Evolutionary conservation across 139 green algal species (phyloP), one percentile per base, ranked within the genome.

Genomic region (Chlamydomonas incerta): DNA sequence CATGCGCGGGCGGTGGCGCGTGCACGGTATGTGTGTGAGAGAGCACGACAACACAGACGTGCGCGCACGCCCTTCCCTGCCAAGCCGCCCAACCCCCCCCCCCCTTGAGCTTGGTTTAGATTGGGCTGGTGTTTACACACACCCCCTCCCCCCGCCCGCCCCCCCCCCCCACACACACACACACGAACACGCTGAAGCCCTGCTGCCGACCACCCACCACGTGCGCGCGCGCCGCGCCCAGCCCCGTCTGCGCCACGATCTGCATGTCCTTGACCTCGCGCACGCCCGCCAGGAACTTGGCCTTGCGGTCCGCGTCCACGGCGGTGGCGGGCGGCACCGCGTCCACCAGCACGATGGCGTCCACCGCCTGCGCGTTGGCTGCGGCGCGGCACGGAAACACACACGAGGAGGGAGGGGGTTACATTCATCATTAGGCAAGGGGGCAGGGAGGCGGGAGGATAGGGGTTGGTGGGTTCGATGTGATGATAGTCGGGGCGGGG

Each of bases 191-290:
- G n/a, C n/a, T n/a, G n/a, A n/a, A n/a, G n/a, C n/a, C n/a, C n/a
- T n/a, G n/a, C n/a, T n/a, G n/a, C n/a, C n/a, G n/a, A n/a, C n/a
- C 8, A 34, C 76, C 29, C 35, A 83, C 76, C 62, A 73, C 62
- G 29, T 83, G 76, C 62, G 73, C 62, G 18, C 62, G 76, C 60
- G 76, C 76, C 62, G 73, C 73, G 37, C 76, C 76, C 29, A 29
- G 62, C 17, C 18, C 29, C 8, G 62, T 35, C 62, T 72, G 62
- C 29, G 14, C 9, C 9, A 31, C 41, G 6, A 65, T 28, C 0
- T 6, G 23, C 29, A 37, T 20, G 37, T 50, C 76, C n/a, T 57
- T 57, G 17, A 83, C 28, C 35, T 60, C 62, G 8, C 29, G 46
- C 0, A 73, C 20, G 35, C 76, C 76, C 29, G 13, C 17, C 0